phyloP scores from a whole-genome alignment of 1,139 yeast species.

The Hansenula anomala region DNA sequence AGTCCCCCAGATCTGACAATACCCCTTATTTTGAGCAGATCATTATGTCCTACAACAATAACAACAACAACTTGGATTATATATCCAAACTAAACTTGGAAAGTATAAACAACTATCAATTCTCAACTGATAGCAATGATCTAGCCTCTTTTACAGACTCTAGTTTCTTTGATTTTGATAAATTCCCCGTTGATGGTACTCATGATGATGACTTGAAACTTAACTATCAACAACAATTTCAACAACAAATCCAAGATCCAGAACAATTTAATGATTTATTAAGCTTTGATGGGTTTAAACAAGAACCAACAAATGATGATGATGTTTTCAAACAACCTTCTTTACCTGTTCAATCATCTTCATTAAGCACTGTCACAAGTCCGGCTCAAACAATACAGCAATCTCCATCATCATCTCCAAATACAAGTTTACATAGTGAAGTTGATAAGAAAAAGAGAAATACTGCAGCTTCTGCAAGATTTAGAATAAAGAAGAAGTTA shows the following conservation, averaged over 20 bases:
- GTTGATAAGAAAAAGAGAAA: constrained; percentile 51
- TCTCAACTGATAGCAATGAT: constrained; percentile 26
- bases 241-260: constrained; percentile 16
- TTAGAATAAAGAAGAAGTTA: constrained; percentile 55
- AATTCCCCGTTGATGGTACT: constrained; percentile 23
- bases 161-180: constrained; percentile 46
- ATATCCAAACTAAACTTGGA: constrained; percentile 38
- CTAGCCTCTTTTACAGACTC: constrained; percentile 41
- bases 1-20: too few species aligned
- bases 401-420: too few species aligned
- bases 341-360: too few species aligned
- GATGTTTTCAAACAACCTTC: too few species aligned
- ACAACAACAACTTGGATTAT: too few species aligned
- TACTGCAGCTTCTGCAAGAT: constrained; percentile 61
- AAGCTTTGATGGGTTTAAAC: too few species aligned
- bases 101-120: constrained; percentile 19
- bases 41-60: constrained; percentile 2
- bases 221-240: constrained; percentile 16
- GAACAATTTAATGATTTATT: background rate
- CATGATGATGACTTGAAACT: constrained; percentile 7
- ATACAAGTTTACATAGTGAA: constrained; percentile 12
- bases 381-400: too few species aligned
- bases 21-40: too few species aligned
- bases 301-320: too few species aligned
- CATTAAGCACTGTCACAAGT: background rate